These are phyloP conservation scores for Ascochyta viciae-villosae DNA, from an alignment of 2,329 filamentous ascomycete species.

Conservation along the genomic window DNA sequence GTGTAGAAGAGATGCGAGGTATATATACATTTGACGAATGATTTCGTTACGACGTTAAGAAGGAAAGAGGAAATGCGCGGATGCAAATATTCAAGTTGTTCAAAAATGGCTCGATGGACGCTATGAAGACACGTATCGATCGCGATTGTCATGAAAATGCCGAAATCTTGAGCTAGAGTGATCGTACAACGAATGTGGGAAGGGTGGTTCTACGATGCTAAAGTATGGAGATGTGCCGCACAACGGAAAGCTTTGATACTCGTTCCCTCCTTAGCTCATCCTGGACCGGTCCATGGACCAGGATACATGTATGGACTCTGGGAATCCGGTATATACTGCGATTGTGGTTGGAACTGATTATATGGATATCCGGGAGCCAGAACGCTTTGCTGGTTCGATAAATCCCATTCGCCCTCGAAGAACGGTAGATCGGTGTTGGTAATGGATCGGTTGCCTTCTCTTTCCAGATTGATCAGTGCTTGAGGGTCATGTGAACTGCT, in stretches of 20 bases:
- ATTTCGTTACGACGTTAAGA: too few species aligned
- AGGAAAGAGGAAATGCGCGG: too few species aligned
- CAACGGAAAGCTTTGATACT: not conserved
- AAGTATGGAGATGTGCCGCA: not conserved
- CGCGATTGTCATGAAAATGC: too few species aligned
- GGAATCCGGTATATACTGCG: not conserved
- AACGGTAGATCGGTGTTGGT: not conserved
- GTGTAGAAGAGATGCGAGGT: too few species aligned
- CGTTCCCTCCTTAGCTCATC: not conserved
- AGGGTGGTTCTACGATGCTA: not conserved
- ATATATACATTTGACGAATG: too few species aligned
- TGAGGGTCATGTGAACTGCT: conserved; percentile 3
- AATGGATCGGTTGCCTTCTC: conserved; percentile 3
- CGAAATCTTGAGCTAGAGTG: too few species aligned
- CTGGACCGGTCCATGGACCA: not conserved
- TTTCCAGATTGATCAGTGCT: conserved; percentile 1
- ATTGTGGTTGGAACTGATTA: not conserved
- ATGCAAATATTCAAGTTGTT: too few species aligned
- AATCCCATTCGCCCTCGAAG: not conserved
- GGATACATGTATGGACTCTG: conserved; percentile 1
- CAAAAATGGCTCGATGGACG: too few species aligned
- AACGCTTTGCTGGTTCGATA: not conserved
- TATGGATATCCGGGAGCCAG: not conserved
- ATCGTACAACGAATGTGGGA: conserved; percentile 2
- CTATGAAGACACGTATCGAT: too few species aligned